Evolutionary conservation across 2,329 filamentous ascomycete species (phyloP), one percentile per base, ranked within the genome.

Genomic region (Bipolaris gigantea): DNA sequence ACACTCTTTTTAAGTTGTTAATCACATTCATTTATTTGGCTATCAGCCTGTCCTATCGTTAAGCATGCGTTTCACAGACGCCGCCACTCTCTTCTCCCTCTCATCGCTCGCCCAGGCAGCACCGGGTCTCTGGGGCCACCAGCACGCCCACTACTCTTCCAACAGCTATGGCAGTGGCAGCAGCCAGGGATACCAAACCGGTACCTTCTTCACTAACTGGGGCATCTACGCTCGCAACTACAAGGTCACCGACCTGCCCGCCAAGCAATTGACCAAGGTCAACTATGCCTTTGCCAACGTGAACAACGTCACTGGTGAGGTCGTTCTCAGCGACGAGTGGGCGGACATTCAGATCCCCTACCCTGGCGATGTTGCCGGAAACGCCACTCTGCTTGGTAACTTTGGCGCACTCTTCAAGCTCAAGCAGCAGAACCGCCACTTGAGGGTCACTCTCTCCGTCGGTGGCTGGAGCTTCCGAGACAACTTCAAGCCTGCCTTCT

Each of bases 201-300:
- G 90, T 35, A 84, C 84, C 34, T 90, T 89, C 76, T 90, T 85
- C 67, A 85, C 88, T 59, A 89, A 89, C 75, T 89, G 86, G 83
- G 73, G 89, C 57, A 93, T 95, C 64, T 97, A 97, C 73, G 91
- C 79, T 42, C 86, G 92, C 53, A 87, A 92, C 64, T 88, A 93
- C 71, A 83, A 86, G 18, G 90, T 92, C 0, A 89, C 94, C 67
- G 86, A 96, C 71, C 82, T 97, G 2, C 89, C 89, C 0, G 84
- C 82, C 5, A 84, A 92, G 51, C 88, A 90, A 51, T 83, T 97
- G 44, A 97, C 92, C 0, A 93, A 97, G 69, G 76, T 97, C 11
- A 84, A 96, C 19, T 97, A 96, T 65, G 83, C 91, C 15, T 97
- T 97, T 76, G 92, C 91, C 70, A 96, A 96, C 71, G 83, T 97